Conservation (phyloP, 148 eudicot genomes). For the Dysphania ambrosioides region DNA sequence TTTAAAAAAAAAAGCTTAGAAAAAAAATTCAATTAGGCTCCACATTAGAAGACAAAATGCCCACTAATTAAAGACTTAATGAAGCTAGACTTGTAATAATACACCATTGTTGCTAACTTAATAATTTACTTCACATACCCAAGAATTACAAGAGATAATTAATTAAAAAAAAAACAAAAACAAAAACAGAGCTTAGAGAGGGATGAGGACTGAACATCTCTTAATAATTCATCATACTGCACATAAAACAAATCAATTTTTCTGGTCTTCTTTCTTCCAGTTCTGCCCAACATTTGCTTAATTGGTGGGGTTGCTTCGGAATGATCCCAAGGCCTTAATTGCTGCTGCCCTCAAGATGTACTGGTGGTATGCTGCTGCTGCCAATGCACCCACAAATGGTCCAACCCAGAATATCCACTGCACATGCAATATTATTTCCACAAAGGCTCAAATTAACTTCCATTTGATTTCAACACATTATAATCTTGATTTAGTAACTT, state of each 20-base stretch:
- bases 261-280: neutral
- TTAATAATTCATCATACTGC: conserved; percentile 5
- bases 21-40: no score
- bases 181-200: conserved; percentile 3
- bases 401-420: conserved; percentile 99
- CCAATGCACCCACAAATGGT: conserved; percentile 79
- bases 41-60: neutral
- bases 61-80: neutral
- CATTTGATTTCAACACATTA: no score
- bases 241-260: conserved; percentile 14
- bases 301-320: conserved; percentile 84
- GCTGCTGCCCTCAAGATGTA: conserved; percentile 86
- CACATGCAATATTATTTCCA: neutral
- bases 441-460: neutral
- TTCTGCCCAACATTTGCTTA: conserved; percentile 13
- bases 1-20: no score
- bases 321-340: conserved; percentile 82
- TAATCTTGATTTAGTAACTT: neutral
- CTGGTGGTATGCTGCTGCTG: conserved; percentile 90
- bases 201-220: neutral
- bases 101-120: conserved; percentile 15
- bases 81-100: conserved; percentile 7
- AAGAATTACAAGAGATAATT: conserved; percentile 9
- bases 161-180: neutral
- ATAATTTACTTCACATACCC: conserved; percentile 20